These are phyloP conservation scores for Daldinia vernicosa DNA, from an alignment of 495 filamentous ascomycete species.

Conservation along the genomic window DNA sequence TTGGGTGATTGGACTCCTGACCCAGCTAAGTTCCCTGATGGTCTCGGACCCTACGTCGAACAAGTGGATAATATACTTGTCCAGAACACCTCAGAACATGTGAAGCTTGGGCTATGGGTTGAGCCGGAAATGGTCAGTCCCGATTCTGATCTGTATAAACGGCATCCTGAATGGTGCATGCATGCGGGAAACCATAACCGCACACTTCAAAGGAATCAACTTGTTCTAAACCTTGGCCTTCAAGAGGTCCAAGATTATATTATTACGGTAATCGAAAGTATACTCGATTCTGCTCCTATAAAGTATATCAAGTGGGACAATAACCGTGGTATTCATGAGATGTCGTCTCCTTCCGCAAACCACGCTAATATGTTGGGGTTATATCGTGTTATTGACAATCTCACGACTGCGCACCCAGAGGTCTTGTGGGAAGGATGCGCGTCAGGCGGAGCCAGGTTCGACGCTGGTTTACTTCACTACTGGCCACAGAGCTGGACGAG, in stretches of 20 bases:
- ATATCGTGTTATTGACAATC: constrained; percentile 62
- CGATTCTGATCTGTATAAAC: constrained; percentile 59
- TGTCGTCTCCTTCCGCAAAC: constrained; percentile 55
- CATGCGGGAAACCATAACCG: constrained; percentile 62
- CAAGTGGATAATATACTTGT: constrained; percentile 55
- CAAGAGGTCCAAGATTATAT: constrained; percentile 65
- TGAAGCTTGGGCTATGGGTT: constrained; percentile 66
- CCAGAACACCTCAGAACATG: constrained; percentile 50
- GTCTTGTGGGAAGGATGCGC: constrained; percentile 67
- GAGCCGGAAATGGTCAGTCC: constrained; percentile 70
- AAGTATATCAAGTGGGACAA: constrained; percentile 68
- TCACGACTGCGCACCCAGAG: constrained; percentile 62
- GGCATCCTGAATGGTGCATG: constrained; percentile 65
- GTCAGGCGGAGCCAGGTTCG: constrained; percentile 64
- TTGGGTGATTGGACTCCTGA: constrained; percentile 66
- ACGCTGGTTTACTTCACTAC: constrained; percentile 63
- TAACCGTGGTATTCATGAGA: constrained; percentile 64
- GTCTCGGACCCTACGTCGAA: constrained; percentile 54
- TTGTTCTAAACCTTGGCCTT: constrained; percentile 62
- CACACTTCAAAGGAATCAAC: constrained; percentile 59
- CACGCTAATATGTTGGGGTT: constrained; percentile 64
- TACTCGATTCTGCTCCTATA: constrained; percentile 60
- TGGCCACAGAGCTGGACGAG: constrained; percentile 68
- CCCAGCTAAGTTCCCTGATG: constrained; percentile 61
- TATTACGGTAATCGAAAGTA: constrained; percentile 55